Conservation (phyloP, 1,284 basidiomycete species). For the Apiotrichum montevideense region DNA sequence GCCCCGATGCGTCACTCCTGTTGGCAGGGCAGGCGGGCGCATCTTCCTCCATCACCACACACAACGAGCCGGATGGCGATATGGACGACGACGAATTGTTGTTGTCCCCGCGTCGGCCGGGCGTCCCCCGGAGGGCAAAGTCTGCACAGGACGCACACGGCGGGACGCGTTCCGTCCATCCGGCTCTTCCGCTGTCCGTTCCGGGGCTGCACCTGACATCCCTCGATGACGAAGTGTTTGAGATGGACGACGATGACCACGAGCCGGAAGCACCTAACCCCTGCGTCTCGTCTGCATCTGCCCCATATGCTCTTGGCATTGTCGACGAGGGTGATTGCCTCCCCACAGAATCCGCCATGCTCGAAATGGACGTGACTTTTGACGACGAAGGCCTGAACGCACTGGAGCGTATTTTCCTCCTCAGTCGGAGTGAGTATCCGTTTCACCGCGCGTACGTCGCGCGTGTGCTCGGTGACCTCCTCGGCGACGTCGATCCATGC, state of each 20-base stretch:
- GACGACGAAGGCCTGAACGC: slow-evolving; percentile 66
- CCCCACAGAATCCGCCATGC: slow-evolving; percentile 19
- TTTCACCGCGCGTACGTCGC: slow-evolving; percentile 83
- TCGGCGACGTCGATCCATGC: slow-evolving; percentile 68
- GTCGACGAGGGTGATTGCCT: slow-evolving; percentile 42
- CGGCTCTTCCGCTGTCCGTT: background rate
- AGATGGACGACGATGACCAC: background rate
- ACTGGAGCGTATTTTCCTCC: slow-evolving; percentile 90
- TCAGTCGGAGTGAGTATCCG: slow-evolving; percentile 74
- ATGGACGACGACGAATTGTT: background rate
- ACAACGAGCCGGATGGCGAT: background rate
- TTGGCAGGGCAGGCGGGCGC: background rate
- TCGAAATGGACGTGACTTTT: slow-evolving; percentile 43
- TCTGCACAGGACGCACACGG: slow-evolving; percentile 12
- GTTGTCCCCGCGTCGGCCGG: background rate
- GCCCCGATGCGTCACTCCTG: slow-evolving; percentile 4
- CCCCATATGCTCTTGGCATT: slow-evolving; percentile 4
- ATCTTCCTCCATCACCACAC: background rate
- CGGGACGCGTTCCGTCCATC: background rate
- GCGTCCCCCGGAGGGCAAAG: slow-evolving; percentile 6
- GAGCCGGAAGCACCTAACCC: too few relatives aligned
- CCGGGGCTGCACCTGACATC: background rate
- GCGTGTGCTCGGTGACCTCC: slow-evolving; percentile 65
- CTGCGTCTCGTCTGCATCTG: too few relatives aligned
- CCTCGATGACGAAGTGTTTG: background rate